Conservation (phyloP, 495 filamentous ascomycete species). For the Astrothelium macrocarpum region DNA sequence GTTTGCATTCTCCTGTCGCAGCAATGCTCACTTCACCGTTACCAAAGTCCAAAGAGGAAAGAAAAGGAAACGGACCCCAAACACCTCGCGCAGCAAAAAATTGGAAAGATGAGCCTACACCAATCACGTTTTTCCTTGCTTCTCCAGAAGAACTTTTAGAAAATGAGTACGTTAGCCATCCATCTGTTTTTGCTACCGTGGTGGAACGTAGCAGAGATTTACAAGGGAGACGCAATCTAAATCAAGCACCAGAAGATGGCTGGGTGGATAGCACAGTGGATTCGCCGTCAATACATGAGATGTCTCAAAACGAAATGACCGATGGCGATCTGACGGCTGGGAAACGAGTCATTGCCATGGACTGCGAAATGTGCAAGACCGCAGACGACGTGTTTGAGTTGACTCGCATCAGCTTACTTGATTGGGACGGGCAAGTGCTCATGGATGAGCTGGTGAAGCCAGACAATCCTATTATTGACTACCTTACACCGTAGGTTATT, state of each 20-base stretch:
- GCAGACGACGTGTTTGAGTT: slow-evolving; percentile 65
- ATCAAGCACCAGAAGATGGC: slow-evolving; percentile 48
- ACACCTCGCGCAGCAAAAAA: slow-evolving; percentile 48
- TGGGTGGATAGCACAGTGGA: slow-evolving; percentile 76
- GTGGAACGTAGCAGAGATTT: slow-evolving; percentile 37
- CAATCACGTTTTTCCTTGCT: slow-evolving; percentile 66
- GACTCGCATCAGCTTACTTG: slow-evolving; percentile 74
- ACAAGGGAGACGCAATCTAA: slow-evolving; percentile 37
- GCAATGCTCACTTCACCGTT: slow-evolving; percentile 66
- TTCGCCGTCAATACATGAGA: slow-evolving; percentile 52
- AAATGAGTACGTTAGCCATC: slow-evolving; percentile 73
- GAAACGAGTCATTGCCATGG: slow-evolving; percentile 69
- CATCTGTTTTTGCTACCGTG: slow-evolving; percentile 46
- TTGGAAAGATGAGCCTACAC: slow-evolving; percentile 60
- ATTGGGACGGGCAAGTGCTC: slow-evolving; percentile 74
- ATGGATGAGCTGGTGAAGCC: slow-evolving; percentile 92
- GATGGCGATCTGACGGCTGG: slow-evolving; percentile 76
- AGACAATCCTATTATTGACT: slow-evolving; percentile 71
- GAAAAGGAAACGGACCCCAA: slow-evolving; percentile 41
- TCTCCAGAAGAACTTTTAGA: slow-evolving; percentile 64
- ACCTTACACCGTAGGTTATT: slow-evolving; percentile 60
- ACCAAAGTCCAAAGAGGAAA: slow-evolving; percentile 38
- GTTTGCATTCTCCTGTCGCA: slow-evolving; percentile 73
- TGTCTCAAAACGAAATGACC: slow-evolving; percentile 61
- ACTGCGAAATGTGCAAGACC: slow-evolving; percentile 95